A percentile compares a stretch with the other conserved stretches of the same genome.
Conservation (phyloP, 2,329 filamentous ascomycete genomes). For the Colletotrichum caudatum region DNA sequence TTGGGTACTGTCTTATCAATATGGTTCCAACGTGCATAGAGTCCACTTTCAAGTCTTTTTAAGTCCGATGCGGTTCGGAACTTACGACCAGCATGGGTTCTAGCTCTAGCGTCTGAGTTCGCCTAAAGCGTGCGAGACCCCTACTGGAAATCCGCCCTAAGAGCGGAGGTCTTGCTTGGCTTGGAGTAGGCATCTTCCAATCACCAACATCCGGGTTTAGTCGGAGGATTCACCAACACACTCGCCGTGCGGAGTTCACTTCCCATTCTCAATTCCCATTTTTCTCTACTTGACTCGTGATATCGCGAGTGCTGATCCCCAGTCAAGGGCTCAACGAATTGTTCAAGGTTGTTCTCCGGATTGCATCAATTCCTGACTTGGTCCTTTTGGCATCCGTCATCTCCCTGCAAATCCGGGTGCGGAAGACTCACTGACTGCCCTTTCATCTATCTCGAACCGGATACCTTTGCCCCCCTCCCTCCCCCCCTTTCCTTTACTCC, state of each 20-base stretch:
- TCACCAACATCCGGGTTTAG: conserved; percentile 29
- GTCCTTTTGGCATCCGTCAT: neutral
- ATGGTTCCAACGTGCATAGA: neutral
- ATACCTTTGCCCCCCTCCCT: neutral
- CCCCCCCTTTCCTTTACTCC: neutral
- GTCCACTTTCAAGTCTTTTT: neutral
- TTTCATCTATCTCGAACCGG: neutral
- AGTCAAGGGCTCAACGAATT: neutral
- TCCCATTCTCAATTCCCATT: neutral
- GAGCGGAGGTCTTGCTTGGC: conserved; percentile 29
- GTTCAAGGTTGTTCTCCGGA: neutral
- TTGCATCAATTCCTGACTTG: neutral
- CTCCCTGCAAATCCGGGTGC: conserved; percentile 11
- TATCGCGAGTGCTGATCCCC: neutral
- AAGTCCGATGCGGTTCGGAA: conserved; percentile 35
- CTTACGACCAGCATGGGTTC: conserved; percentile 4
- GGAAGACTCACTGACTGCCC: neutral
- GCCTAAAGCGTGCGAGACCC: conserved; percentile 16
- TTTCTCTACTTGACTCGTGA: neutral
- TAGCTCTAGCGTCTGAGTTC: conserved; percentile 5
- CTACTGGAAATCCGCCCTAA: conserved; percentile 23
- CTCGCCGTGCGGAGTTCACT: neutral
- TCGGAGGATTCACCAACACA: conserved; percentile 22
- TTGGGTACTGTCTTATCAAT: neutral
- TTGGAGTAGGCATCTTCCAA: conserved; percentile 22